Evolutionary conservation across 2,329 filamentous ascomycete species (phyloP), one percentile per base, ranked within the genome.

Genomic region (Didymosphaeria variabile): DNA sequence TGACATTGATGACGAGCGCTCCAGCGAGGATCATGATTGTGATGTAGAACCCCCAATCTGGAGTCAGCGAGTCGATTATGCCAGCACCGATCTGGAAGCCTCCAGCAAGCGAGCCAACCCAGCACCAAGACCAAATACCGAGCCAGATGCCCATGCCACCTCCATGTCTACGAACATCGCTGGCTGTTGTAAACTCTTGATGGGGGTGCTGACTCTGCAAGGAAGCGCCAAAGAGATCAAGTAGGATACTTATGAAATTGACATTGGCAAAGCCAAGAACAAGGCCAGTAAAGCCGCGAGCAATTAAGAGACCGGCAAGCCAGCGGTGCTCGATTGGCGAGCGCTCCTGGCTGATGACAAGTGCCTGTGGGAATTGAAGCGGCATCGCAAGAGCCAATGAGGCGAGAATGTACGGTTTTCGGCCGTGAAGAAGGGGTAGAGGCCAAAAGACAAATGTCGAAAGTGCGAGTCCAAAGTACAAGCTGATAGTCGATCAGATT

Each of bases 101-200:
- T 40, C 92, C 72, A 0, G 88, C 87, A 23, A 93, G 82, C 23
- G 90, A 91, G 6, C 88, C 90, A 68, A 91, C 87, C 77, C 87
- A 91, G 72, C 90, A 91, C 87, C 89, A 94, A 0, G 89, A 90
- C 91, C 74, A 77, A 45, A 77, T 72, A 8, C 75, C 75, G 6
- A 93, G 57, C 91, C 91, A 94, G n/a, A 91, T 80, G 0, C 91
- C 91, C 81, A 93, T 89, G 0, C 91, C 91, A 13, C 91, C 90
- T 8, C 91, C 91, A 70, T 93, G 90, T 44, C 91, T 84, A 57
- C 91, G 86, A 19, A 91, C 86, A 74, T 93, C 91, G 67, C 86
- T 87, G 13, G 84, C 79, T 59, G 89, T 85, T 1, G 90, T 88
- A 21, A 90, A 79, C 70, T 92, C 91, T 77, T 92, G 88, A 69